Percentiles rank a stretch among this genome's conserved stretches.
Evolutionary conservation across 1,284 basidiomycete genomes (phyloP).

Genomic region (Tilletia caries): DNA sequence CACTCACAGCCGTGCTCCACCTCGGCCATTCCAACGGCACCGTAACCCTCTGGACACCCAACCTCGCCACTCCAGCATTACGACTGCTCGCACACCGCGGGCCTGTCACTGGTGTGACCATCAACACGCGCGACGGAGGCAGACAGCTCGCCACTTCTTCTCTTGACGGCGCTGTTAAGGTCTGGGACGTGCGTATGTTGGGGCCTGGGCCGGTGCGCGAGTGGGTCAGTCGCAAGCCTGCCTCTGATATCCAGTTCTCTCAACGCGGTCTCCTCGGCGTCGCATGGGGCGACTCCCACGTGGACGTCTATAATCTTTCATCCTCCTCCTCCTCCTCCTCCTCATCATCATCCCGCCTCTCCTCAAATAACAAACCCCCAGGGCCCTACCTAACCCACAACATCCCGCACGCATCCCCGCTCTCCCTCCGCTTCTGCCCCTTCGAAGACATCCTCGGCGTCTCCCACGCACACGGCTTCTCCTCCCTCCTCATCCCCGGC

Average conservation of each 20-base stretch:
- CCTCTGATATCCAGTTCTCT: constrained; percentile 56
- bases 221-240: constrained; percentile 66
- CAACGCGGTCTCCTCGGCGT: constrained; percentile 79
- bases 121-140: constrained; percentile 72
- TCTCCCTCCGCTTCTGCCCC: constrained; percentile 71
- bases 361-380: constrained; percentile 58
- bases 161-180: constrained; percentile 81
- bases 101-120: constrained; percentile 73
- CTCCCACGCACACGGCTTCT: constrained; percentile 68
- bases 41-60: constrained; percentile 94
- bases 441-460: constrained; percentile 89
- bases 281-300: constrained; percentile 67
- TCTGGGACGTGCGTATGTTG: constrained; percentile 95
- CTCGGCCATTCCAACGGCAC: constrained; percentile 76
- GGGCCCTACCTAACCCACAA: constrained; percentile 49
- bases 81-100: constrained; percentile 87
- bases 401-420: constrained; percentile 60
- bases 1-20: constrained; percentile 82
- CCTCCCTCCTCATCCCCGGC: constrained; percentile 82
- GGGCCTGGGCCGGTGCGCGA: constrained; percentile 72
- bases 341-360: too few species aligned
- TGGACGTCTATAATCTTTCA: constrained; percentile 64
- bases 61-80: constrained; percentile 83
- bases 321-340: constrained; percentile 20
- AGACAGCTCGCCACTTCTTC: constrained; percentile 88